Percentiles rank a stretch among this genome's conserved stretches.
Conservation (phyloP, 495 filamentous ascomycete species). For the Thermochaetoides thermophila region DNA sequence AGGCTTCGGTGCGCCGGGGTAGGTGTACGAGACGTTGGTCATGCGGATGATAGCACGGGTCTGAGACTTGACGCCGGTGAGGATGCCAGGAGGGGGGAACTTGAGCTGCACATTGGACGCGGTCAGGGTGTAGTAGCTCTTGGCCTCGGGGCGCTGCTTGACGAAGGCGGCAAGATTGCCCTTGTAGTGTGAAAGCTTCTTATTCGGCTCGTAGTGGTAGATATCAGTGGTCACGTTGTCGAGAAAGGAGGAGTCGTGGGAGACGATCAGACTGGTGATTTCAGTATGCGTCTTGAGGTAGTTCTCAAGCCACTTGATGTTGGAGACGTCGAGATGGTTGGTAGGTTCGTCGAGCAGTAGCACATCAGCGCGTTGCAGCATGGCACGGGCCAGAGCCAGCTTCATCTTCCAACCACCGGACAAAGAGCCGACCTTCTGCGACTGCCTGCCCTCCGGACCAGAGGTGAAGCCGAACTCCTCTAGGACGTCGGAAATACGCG, state of each 20-base stretch:
- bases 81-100: conserved; percentile 88
- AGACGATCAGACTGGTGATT: conserved; percentile 94
- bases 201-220: conserved; percentile 90
- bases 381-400: conserved; percentile 86
- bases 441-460: conserved; percentile 76
- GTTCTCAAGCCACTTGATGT: conserved; percentile 88
- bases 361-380: conserved; percentile 92
- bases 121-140: conserved; percentile 95
- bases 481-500: conserved; percentile 70
- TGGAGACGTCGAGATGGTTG: conserved; percentile 93
- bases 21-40: conserved; percentile 79
- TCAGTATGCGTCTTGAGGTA: conserved; percentile 93
- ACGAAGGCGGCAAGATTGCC: conserved; percentile 93
- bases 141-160: conserved; percentile 83
- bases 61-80: conserved; percentile 85
- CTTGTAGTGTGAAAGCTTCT: conserved; percentile 90
- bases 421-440: conserved; percentile 76
- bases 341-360: conserved; percentile 95
- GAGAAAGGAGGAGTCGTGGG: conserved; percentile 94
- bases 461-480: conserved; percentile 86
- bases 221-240: conserved; percentile 97
- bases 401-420: conserved; percentile 99
- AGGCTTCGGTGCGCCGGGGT: conserved; percentile 72
- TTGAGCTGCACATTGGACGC: conserved; percentile 87
- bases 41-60: conserved; percentile 93